These are phyloP conservation scores for Colletotrichum navitas DNA, from an alignment of 2,329 filamentous ascomycete species.

Conservation along the genomic window DNA sequence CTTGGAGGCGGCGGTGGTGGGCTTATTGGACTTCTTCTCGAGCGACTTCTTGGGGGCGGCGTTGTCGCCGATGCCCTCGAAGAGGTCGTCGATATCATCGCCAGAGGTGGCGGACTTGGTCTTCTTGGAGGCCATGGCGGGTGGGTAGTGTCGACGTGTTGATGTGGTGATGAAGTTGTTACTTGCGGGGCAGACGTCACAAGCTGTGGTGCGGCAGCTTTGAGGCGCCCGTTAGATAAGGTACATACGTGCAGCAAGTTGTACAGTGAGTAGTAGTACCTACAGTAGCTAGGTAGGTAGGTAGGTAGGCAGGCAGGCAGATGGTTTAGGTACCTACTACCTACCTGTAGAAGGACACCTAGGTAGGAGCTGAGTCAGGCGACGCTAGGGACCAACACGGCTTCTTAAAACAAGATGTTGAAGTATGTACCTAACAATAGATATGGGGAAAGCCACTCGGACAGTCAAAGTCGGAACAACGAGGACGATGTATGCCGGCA, in stretches of 20 bases:
- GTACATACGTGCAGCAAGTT: not conserved
- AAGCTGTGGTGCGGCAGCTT: constrained; percentile 14
- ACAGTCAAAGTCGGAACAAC: constrained; percentile 11
- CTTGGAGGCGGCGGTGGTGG: constrained; percentile 64
- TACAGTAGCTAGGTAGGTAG: not conserved
- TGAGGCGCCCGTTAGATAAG: not conserved
- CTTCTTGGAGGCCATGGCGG: constrained; percentile 70
- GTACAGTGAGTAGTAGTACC: not conserved
- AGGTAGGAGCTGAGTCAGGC: constrained; percentile 37
- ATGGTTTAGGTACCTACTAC: not conserved
- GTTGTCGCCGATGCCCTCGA: constrained; percentile 71
- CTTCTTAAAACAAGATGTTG: constrained; percentile 23
- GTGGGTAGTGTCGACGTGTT: constrained; percentile 7
- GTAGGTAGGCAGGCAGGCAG: not conserved
- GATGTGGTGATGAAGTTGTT: constrained; percentile 12
- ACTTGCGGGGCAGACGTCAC: constrained; percentile 39
- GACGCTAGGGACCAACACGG: constrained; percentile 3
- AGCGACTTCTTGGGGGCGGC: constrained; percentile 62
- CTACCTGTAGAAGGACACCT: not conserved
- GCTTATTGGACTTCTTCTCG: constrained; percentile 60
- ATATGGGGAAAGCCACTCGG: not conserved
- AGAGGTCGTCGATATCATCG: constrained; percentile 75
- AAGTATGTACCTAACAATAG: constrained; percentile 1
- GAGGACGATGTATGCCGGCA: not conserved
- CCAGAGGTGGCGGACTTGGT: constrained; percentile 67